Base-by-base conservation (phyloP, 2,329 filamentous ascomycete genomes). In the Lachnellula arida region DNA sequence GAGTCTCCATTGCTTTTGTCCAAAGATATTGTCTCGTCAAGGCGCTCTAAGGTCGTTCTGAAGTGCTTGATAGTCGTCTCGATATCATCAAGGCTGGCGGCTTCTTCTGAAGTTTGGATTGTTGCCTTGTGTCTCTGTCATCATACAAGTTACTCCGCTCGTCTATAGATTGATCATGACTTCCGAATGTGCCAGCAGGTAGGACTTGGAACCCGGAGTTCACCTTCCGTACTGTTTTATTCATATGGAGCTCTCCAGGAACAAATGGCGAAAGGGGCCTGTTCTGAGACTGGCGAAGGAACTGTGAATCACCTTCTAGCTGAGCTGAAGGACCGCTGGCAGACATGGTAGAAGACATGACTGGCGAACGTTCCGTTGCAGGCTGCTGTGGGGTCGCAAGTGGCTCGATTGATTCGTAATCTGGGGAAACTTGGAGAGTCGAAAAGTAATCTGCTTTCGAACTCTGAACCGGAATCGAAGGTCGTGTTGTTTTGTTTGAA, bases 51-150 rank as follows among this genome's bases (percentile, higher is more conserved):
- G 59, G 44, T 17, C 49, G 47, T 5, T 64, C 56, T 19, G 39
- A 28, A 23, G 51, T 50, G 15, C 51, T 53, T 40, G 63, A 61
- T 8, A 55, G 35, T n/a, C 59, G 52, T 19, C 54, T 40, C 14
- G 55, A 43, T 5, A 49, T 56, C 39, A 59, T 58, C 22, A 61
- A 66, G 19, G 39, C 67, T 19, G 71, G 67, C 58, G 55, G 53
- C 54, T 74, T 75, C 68, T 76, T 77, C 57, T 75, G 73, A 3
- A 76, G 68, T 57, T 71, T 72, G 5, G 72, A 71, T 44, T 70
- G 67, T 55, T 70, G 71, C 63, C 68, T 63, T 32, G 2, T 32
- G 7, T 65, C 61, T 15, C 56, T 43, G 3, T 62, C 57, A 8
- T 62, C 53, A 23, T 65, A 58, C 14, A 37, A 46, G 28, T 35